These are phyloP conservation scores for Centella asiatica DNA, from an alignment of 129 eudicot species.

Conservation along the genomic window DNA sequence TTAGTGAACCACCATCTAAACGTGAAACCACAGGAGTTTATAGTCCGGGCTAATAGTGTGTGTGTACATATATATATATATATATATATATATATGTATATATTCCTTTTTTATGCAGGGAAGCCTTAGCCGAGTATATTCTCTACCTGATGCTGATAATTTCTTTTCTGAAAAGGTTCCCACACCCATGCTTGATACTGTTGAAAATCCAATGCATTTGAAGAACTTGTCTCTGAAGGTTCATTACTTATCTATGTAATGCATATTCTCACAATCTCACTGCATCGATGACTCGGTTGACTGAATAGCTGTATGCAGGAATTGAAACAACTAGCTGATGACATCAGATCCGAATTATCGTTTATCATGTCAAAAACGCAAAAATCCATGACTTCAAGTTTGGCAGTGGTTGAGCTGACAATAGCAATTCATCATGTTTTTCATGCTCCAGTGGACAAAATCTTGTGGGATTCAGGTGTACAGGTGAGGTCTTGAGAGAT, in stretches of 20 bases:
- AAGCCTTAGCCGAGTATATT: conserved; percentile 26
- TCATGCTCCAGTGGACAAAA: conserved; percentile 83
- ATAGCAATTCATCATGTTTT: conserved; percentile 84
- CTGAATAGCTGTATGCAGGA: conserved; percentile 41
- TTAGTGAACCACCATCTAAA: no score
- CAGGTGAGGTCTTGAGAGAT: conserved; percentile 43
- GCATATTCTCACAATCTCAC: conserved; percentile 1
- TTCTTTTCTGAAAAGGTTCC: conserved; percentile 44
- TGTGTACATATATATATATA: no score
- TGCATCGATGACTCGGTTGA: conserved; percentile 4
- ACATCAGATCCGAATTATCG: conserved; percentile 66
- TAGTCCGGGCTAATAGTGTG: neutral
- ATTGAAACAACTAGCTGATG: conserved; percentile 71
- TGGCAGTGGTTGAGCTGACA: conserved; percentile 82
- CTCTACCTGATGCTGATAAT: conserved; percentile 45
- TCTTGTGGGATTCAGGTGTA: conserved; percentile 82
- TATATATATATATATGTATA: no score
- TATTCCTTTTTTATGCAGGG: conserved; percentile 34
- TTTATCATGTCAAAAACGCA: conserved; percentile 50
- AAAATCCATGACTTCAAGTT: conserved; percentile 46
- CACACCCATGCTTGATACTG: conserved; percentile 85
- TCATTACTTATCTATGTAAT: conserved; percentile 12
- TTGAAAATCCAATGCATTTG: conserved; percentile 73
- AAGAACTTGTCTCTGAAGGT: conserved; percentile 77
- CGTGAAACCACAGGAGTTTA: neutral